Percentiles rank a stretch among this genome's conserved stretches.
These are phyloP conservation scores for Medicago arabica DNA, from an alignment of 306 rosid genomes.

Conservation along the genomic window DNA sequence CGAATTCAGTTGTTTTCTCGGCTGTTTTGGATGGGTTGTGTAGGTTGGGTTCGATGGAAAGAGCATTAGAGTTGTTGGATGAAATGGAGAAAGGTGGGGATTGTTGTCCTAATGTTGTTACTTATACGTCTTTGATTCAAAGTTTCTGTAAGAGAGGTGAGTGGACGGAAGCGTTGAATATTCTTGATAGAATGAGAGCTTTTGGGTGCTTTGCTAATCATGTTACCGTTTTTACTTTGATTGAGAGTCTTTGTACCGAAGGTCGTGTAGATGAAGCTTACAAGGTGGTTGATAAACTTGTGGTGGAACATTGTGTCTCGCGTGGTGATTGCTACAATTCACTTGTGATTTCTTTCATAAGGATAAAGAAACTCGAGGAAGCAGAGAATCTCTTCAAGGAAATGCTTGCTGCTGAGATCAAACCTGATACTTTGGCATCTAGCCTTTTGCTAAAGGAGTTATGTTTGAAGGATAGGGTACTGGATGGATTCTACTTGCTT, in stretches of 20 bases:
- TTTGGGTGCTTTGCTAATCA: slow-evolving; percentile 65
- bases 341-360: slow-evolving; percentile 66
- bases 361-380: slow-evolving; percentile 54
- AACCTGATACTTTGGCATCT: slow-evolving; percentile 66
- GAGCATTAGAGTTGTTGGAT: slow-evolving; percentile 65
- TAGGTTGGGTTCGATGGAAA: slow-evolving; percentile 55
- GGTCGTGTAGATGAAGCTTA: slow-evolving; percentile 66
- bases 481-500: slow-evolving; percentile 69
- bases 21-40: slow-evolving; percentile 70
- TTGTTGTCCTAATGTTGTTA: slow-evolving; percentile 71
- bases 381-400: slow-evolving; percentile 70
- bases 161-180: slow-evolving; percentile 59
- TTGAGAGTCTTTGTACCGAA: slow-evolving; percentile 57
- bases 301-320: slow-evolving; percentile 56
- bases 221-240: slow-evolving; percentile 61
- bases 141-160: slow-evolving; percentile 65
- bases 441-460: slow-evolving; percentile 71
- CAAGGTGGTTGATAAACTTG: slow-evolving; percentile 61
- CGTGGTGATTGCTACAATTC: slow-evolving; percentile 71
- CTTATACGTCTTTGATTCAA: slow-evolving; percentile 79
- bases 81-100: slow-evolving; percentile 81
- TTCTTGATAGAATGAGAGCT: slow-evolving; percentile 78
- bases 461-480: slow-evolving; percentile 54
- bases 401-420: slow-evolving; percentile 63
- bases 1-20: slow-evolving; percentile 69